Evolutionary conservation across 2,329 filamentous ascomycete species (phyloP).

Genomic region (Knufia fluminis): DNA sequence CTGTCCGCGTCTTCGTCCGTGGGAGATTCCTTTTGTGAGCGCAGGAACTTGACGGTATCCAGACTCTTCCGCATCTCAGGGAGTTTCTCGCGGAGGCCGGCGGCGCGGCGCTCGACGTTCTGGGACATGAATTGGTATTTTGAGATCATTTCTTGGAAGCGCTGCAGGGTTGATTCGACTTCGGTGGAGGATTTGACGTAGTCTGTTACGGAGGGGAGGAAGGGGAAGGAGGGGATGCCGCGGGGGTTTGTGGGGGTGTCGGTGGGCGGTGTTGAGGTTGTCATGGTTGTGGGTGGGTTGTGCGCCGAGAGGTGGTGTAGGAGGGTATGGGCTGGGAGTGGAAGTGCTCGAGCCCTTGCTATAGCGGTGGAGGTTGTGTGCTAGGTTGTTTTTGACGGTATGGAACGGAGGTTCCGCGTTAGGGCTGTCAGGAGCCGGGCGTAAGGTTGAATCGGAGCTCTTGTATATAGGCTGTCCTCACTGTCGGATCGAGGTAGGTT

Average conservation of each 20-base stretch:
- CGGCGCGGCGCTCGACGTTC: constrained; percentile 75
- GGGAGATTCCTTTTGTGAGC: constrained; percentile 55
- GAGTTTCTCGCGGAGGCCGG: constrained; percentile 84
- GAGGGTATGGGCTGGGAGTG: too few relatives aligned
- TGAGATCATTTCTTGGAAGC: constrained; percentile 49
- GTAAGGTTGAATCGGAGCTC: too few relatives aligned
- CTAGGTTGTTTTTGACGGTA: too few relatives aligned
- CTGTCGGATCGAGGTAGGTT: too few relatives aligned
- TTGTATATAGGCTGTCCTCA: too few relatives aligned
- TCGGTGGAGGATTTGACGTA: constrained; percentile 38
- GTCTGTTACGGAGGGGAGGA: constrained; percentile 39
- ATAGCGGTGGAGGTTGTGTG: background rate
- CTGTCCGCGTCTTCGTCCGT: constrained; percentile 1
- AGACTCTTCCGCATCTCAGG: constrained; percentile 95
- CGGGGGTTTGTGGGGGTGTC: constrained; percentile 32
- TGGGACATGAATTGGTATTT: constrained; percentile 99
- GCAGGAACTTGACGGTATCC: constrained; percentile 80
- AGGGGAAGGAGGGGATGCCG: constrained; percentile 39
- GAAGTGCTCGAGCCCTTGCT: background rate
- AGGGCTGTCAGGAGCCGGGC: too few relatives aligned
- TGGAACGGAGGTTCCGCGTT: too few relatives aligned
- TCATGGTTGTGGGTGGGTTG: background rate
- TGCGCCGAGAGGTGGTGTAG: background rate
- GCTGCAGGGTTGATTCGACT: constrained; percentile 37
- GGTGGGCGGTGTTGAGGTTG: background rate